These are phyloP conservation scores for Aspergillus hortae DNA, from an alignment of 2,329 filamentous ascomycete species.

Conservation along the genomic window DNA sequence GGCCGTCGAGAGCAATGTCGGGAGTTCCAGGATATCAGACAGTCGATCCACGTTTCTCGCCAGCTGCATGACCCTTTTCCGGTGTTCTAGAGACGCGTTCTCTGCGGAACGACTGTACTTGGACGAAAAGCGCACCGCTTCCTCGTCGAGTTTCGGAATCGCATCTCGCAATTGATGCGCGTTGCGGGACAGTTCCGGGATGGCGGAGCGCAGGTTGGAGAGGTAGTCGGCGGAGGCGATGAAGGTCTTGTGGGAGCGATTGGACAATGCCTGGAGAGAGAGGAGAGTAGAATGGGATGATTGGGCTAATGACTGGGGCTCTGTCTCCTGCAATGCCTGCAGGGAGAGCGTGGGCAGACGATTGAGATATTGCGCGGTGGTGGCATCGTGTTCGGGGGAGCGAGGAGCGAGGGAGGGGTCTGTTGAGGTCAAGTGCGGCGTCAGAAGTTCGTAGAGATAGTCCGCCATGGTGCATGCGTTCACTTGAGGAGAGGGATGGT, in stretches of 20 bases:
- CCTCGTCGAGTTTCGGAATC: slow-evolving; percentile 74
- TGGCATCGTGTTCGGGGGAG: slow-evolving; percentile 21
- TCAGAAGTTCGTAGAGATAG: slow-evolving; percentile 69
- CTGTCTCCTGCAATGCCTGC: slow-evolving; percentile 66
- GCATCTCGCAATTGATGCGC: slow-evolving; percentile 65
- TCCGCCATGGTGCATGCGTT: slow-evolving; percentile 57
- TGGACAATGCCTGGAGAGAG: slow-evolving; percentile 81
- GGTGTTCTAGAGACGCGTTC: slow-evolving; percentile 65
- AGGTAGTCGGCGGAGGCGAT: slow-evolving; percentile 78
- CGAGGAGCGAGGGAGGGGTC: slow-evolving; percentile 13
- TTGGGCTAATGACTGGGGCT: slow-evolving; percentile 77
- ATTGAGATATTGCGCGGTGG: slow-evolving; percentile 63
- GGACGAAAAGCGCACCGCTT: slow-evolving; percentile 74
- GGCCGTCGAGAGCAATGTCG: slow-evolving; percentile 76
- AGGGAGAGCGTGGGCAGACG: slow-evolving; percentile 74
- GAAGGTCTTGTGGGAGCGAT: slow-evolving; percentile 80
- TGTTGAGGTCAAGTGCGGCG: slow-evolving; percentile 54
- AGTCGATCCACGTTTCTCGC: slow-evolving; percentile 84
- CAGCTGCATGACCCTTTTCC: slow-evolving; percentile 76
- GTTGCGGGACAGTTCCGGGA: slow-evolving; percentile 67
- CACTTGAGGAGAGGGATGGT: background rate
- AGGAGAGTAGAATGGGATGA: slow-evolving; percentile 75
- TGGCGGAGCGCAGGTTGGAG: slow-evolving; percentile 64
- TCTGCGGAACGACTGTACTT: slow-evolving; percentile 74
- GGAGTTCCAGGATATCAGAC: slow-evolving; percentile 86